Evolutionary conservation across 192 early-diverging fungal genomes (phyloP).

Genomic region (Spinellus fusiger): DNA sequence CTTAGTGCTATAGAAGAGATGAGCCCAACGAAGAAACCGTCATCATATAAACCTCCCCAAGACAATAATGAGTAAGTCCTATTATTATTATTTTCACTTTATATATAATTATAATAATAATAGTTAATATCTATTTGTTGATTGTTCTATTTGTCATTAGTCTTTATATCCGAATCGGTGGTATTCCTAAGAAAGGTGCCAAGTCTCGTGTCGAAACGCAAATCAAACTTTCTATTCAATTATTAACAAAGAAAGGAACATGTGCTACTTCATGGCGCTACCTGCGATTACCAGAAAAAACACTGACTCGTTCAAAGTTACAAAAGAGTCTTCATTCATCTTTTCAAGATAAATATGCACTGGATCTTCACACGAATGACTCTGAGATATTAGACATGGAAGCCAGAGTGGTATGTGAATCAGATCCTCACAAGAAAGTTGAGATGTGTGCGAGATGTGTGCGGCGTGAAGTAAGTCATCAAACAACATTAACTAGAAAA

Average conservation of each 20-base stretch:
- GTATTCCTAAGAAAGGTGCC: constrained; percentile 48
- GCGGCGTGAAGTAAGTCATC: constrained; percentile 64
- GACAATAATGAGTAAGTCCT: too few relatives aligned
- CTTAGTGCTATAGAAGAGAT: too few relatives aligned
- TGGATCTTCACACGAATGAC: constrained; percentile 19
- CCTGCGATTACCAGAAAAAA: constrained; percentile 74
- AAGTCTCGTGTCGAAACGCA: constrained; percentile 94
- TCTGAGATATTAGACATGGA: constrained; percentile 60
- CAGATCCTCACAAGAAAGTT: constrained; percentile 73
- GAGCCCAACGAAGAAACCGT: too few relatives aligned
- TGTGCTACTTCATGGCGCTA: constrained; percentile 78
- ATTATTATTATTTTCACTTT: too few relatives aligned
- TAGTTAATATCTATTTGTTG: too few relatives aligned
- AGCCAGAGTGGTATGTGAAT: constrained; percentile 81
- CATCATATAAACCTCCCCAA: too few relatives aligned
- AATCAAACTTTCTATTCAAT: constrained; percentile 83
- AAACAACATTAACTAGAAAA: not conserved
- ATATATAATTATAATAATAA: too few relatives aligned
- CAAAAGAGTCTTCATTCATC: constrained; percentile 18
- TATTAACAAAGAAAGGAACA: constrained; percentile 65
- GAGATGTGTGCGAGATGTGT: constrained; percentile 77
- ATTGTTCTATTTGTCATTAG: too few relatives aligned
- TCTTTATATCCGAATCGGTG: constrained; percentile 23
- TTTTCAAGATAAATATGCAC: constrained; percentile 12
- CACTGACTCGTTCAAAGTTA: constrained; percentile 50